Evolutionary conservation across 192 early-diverging fungal species (phyloP), one percentile per base, ranked within the genome.

Genomic region (Coemansia sp.): DNA sequence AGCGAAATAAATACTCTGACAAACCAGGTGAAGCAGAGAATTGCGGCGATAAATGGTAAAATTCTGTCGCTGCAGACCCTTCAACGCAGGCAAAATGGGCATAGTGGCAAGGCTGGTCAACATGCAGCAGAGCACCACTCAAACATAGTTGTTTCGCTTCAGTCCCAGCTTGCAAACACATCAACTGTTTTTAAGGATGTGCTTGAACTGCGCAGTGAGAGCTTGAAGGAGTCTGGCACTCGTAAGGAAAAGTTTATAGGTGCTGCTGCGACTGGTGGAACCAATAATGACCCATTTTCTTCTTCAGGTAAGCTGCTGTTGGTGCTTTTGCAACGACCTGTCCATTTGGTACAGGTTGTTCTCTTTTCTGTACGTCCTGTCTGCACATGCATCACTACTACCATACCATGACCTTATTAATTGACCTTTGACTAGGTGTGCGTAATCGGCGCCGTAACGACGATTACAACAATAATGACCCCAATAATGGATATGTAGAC

Each of bases 1-100:
- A 86, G 88, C 8, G 96, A 99, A 67, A 98, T 99, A 64, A 95
- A 92, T 63, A 91, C 95, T 78, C 86, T 99, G 63, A 94, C 94
- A 16, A 89, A 90, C 45, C 71, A 82, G 34, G 96, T 98, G 70
- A 98, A 98, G 74, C 94, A 96, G 85, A 92, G 97, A 63, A 96
- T 99, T 71, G 92, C 92, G 21, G 89, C 91, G 33, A 84, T 99
- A 56, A 97, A 97, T 69, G 88, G 89, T 61, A 95, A 96, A 79
- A 99, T 99, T 63, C 85, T 90, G 20, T 86, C 89, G 67, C 86
- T 99, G 39, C 93, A 95, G 55, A 59, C 70, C 9, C 61, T 76
- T 10, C 77, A 73, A 39, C 77, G 74, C 43, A 64, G 51, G 61
- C 85, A 82, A 60, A 86, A 92, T 51, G 83, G 84, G 40, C 77